A percentile compares a stretch with the other conserved stretches of the same genome.
Evolutionary conservation across 1,284 basidiomycete species (phyloP).

Genomic region (Trichosporon asahii): DNA sequence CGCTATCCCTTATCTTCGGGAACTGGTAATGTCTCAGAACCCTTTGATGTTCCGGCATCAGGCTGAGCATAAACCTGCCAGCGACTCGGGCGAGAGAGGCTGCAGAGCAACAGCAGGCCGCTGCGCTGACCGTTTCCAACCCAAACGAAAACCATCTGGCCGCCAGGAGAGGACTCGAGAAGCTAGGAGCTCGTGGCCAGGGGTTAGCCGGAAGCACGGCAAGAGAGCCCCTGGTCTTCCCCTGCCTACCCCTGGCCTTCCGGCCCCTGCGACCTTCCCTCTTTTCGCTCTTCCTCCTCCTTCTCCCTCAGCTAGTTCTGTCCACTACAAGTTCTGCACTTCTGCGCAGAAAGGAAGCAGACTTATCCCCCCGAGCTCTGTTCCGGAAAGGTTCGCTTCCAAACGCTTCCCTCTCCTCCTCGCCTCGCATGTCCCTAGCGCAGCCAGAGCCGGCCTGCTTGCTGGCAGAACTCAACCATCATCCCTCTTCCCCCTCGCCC

Average conservation of each 20-base stretch:
- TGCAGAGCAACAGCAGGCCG: too few species aligned
- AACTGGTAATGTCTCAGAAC: background rate
- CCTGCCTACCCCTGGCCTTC: background rate
- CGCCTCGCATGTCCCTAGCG: too few species aligned
- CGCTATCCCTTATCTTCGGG: background rate
- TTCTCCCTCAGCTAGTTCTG: background rate
- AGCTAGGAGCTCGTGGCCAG: too few species aligned
- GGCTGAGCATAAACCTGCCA: background rate
- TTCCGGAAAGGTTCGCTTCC: background rate
- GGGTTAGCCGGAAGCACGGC: background rate
- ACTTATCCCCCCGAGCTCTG: too few species aligned
- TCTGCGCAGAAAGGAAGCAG: background rate
- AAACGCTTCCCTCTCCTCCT: background rate
- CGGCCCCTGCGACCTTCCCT: background rate
- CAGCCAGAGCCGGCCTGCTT: too few species aligned
- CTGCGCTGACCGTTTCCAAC: background rate
- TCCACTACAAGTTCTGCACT: background rate
- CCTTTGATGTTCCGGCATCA: background rate
- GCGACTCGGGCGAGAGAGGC: too few species aligned
- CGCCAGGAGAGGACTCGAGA: background rate
- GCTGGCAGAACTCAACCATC: background rate
- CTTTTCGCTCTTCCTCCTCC: background rate
- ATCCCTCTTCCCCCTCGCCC: background rate
- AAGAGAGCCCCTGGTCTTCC: background rate
- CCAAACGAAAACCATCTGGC: background rate